Base-by-base conservation (phyloP, 208 protist genomes). In the Porcisia hertigi region DNA sequence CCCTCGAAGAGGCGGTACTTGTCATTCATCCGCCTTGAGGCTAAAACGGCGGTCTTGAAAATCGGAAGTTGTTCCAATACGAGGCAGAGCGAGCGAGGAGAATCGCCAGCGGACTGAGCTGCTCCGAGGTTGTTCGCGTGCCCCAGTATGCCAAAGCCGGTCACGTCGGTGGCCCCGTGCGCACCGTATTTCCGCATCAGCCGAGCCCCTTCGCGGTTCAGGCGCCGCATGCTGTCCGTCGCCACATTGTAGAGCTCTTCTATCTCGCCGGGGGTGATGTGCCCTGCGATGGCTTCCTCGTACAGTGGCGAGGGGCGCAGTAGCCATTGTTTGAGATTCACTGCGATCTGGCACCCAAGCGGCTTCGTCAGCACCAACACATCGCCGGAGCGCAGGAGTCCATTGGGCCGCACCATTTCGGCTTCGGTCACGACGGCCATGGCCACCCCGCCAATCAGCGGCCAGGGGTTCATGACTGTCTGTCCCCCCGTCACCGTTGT, bases 351-450 rank as follows among this genome's bases (percentile, higher is more conserved):
- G 30, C 75, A 92, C 11, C 98, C 98, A 0, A 99, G 79, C 54
- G 98, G 98, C 76, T 99, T 99, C 16, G 98, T 99, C 54, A 99
- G 79, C 36, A 99, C 92, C 0, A 99, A 73, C n/a, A 98, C 88
- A 73, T 99, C 85, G 1, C 76, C 83, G 0, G 76, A 54, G 4
- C 76, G 72, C 62, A 94, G 43, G 11, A 94, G 82, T 20, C 88
- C 88, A 6, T 92, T 88, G 1, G 97, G 98, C 20, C 86, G 83
- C 30, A 99, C 86, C 87, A 98, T 97, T 73, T 98, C 94, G 12
- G 78, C 73, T 66, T 94, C 89, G 0, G 82, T 65, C 23, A 94
- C 84, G 54, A 98, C 94, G 43, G 92, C 79, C 71, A 92, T 97
- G 59, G 97, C 97, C 16, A 98, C 92, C 23, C 97, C 97, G 62